A percentile compares a stretch with the other conserved stretches of the same genome.
Conservation (phyloP, 129 eudicot species). For the Helichrysum umbraculigerum region DNA sequence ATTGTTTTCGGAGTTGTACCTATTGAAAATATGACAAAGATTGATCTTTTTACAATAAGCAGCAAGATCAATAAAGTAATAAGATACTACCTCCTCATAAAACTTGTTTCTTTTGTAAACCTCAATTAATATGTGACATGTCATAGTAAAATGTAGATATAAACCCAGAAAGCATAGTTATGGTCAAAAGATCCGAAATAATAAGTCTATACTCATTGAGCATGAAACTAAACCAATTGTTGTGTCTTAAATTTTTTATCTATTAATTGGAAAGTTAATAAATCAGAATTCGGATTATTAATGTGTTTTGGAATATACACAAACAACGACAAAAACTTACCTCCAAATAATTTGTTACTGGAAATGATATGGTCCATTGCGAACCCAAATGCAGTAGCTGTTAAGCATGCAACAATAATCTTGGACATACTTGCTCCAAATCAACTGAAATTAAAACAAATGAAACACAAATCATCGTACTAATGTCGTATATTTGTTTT, state of each 20-base stretch:
- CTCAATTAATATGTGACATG: background rate
- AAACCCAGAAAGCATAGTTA: too few relatives aligned
- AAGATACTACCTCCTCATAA: too few relatives aligned
- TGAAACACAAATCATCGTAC: background rate
- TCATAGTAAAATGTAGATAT: background rate
- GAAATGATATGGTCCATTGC: slow-evolving; percentile 36
- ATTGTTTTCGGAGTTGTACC: slow-evolving; percentile 40
- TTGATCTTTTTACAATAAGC: background rate
- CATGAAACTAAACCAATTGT: too few relatives aligned
- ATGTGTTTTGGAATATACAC: background rate
- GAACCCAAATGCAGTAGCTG: slow-evolving; percentile 31
- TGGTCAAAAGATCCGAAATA: too few relatives aligned
- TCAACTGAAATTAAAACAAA: background rate
- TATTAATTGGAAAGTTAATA: background rate
- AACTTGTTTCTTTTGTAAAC: too few relatives aligned
- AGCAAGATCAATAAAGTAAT: too few relatives aligned
- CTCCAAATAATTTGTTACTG: slow-evolving; percentile 30
- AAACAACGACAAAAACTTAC: slow-evolving; percentile 1
- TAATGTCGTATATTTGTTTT: background rate
- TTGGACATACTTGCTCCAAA: slow-evolving; percentile 25
- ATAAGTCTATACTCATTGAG: too few relatives aligned
- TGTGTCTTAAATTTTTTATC: background rate
- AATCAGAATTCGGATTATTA: background rate
- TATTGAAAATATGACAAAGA: background rate
- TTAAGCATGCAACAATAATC: slow-evolving; percentile 15